phyloP scores from a whole-genome alignment of 225 moss, liverwort and hornwort genomes.

The Asterella californica region DNA sequence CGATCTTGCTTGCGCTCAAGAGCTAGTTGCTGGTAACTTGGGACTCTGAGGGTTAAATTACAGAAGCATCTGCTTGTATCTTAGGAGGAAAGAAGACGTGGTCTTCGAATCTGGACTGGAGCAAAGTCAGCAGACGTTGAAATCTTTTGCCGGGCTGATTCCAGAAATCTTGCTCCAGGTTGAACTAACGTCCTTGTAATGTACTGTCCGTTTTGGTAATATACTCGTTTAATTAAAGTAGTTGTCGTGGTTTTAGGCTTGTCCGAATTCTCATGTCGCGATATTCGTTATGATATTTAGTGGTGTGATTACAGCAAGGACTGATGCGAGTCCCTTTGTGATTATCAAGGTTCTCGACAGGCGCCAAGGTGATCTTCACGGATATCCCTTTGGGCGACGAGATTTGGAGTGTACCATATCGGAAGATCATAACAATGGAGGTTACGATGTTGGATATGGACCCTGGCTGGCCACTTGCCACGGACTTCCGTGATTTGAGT shows the following conservation, averaged over 20 bases:
- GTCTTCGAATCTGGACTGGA: constrained; percentile 7
- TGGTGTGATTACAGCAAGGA: constrained; percentile 11
- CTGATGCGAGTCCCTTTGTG: constrained; percentile 16
- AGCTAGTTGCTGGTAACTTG: constrained; percentile 14
- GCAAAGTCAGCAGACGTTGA: not conserved
- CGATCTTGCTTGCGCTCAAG: constrained; percentile 19
- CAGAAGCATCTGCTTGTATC: constrained; percentile 10
- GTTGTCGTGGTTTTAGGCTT: constrained; percentile 14
- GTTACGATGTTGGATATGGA: constrained; percentile 14
- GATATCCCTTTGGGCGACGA: not conserved
- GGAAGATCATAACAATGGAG: constrained; percentile 5
- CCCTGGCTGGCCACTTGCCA: not conserved
- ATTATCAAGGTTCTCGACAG: constrained; percentile 6
- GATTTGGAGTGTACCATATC: constrained; percentile 6
- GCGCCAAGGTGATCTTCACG: constrained; percentile 14
- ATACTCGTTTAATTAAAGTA: constrained; percentile 9
- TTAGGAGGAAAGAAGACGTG: constrained; percentile 4
- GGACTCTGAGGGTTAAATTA: constrained; percentile 9
- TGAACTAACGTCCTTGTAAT: not conserved
- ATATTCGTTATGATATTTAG: not conserved
- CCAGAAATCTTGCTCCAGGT: constrained; percentile 14
- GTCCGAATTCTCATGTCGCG: not conserved
- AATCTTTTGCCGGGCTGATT: constrained; percentile 10
- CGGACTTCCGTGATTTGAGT: not conserved
- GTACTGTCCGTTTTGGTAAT: not conserved